Percentiles rank a stretch among this genome's conserved stretches.
Conservation (phyloP, 129 eudicot species). For the Flaveria trinervia region DNA sequence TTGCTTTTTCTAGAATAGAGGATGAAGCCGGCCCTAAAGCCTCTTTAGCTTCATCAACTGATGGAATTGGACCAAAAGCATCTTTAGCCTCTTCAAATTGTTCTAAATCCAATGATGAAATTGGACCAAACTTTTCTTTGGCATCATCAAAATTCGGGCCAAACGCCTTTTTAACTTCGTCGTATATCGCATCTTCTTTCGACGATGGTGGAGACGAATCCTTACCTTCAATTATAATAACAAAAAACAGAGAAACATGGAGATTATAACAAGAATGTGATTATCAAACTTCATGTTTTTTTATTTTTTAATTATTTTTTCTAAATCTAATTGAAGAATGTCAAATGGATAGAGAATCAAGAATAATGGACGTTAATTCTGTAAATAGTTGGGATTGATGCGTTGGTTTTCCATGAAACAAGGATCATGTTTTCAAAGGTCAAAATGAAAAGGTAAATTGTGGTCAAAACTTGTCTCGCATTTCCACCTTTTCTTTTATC, state of each 20-base stretch:
- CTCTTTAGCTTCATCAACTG: conserved; percentile 24
- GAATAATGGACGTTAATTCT: not conserved
- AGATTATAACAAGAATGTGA: conserved; percentile 29
- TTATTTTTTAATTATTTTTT: conserved; percentile 1
- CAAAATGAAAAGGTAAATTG: conserved; percentile 19
- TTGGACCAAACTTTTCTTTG: conserved; percentile 30
- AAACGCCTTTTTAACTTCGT: conserved; percentile 26
- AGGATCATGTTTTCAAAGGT: conserved; percentile 18
- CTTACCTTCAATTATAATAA: not conserved
- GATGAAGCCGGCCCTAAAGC: conserved; percentile 27
- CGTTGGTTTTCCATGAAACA: conserved; percentile 28
- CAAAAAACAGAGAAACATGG: conserved; percentile 21
- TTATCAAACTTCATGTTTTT: conserved; percentile 33
- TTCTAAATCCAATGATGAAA: conserved; percentile 29
- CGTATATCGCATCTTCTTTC: conserved; percentile 8
- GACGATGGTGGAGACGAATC: conserved; percentile 1
- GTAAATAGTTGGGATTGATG: conserved; percentile 27
- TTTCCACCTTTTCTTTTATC: conserved; percentile 10
- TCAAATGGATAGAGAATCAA: conserved; percentile 20
- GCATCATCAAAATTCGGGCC: conserved; percentile 22
- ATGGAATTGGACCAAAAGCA: conserved; percentile 24
- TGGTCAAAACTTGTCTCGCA: conserved; percentile 26
- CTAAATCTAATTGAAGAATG: conserved; percentile 11
- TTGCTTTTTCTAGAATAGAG: conserved; percentile 14
- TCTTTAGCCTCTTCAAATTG: conserved; percentile 25